These are phyloP conservation scores for Neurospora sp. DNA, from an alignment of 495 filamentous ascomycete genomes.

Conservation along the genomic window DNA sequence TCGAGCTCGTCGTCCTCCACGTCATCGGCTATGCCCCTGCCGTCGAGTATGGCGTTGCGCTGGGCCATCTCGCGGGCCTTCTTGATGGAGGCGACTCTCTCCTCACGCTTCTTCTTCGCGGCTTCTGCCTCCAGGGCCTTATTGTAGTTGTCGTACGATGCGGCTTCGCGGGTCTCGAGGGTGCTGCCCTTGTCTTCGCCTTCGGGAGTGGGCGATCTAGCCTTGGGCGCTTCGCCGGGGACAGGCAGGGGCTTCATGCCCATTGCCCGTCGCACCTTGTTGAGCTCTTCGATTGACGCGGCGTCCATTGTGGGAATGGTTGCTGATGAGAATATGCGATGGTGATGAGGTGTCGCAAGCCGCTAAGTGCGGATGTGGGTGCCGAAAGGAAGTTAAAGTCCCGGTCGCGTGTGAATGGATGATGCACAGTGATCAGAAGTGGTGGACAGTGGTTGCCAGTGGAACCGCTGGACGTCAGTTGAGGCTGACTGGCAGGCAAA, in stretches of 20 bases:
- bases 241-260: constrained; percentile 88
- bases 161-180: constrained; percentile 68
- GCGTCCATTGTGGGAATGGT: constrained; percentile 53
- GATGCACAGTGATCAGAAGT: background rate
- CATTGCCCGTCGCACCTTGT: constrained; percentile 80
- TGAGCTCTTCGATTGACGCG: constrained; percentile 85
- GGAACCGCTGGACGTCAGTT: background rate
- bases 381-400: background rate
- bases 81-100: constrained; percentile 68
- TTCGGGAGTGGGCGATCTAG: constrained; percentile 20
- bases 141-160: constrained; percentile 54
- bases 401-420: background rate
- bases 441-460: background rate
- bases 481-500: constrained; percentile 2
- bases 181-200: constrained; percentile 65
- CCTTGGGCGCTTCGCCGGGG: constrained; percentile 43
- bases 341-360: background rate
- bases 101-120: constrained; percentile 69
- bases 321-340: background rate
- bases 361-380: background rate
- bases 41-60: constrained; percentile 62
- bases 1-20: constrained; percentile 60
- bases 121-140: constrained; percentile 42
- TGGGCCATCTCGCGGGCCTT: constrained; percentile 77
- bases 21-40: constrained; percentile 68